These are phyloP conservation scores for Termitomyces sp. DNA, from an alignment of 768 basidiomycete genomes.

Conservation along the genomic window DNA sequence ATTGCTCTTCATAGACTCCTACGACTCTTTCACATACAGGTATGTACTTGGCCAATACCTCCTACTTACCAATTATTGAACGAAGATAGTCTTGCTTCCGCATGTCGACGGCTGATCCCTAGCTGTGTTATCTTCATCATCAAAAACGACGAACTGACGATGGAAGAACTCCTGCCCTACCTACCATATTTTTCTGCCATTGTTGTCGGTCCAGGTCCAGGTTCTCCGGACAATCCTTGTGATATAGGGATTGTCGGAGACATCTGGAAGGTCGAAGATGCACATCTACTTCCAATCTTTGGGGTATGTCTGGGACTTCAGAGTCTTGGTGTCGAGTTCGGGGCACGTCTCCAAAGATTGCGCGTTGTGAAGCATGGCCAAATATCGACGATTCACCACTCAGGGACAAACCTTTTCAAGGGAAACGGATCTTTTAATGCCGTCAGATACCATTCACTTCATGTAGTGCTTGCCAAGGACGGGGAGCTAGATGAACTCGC, in stretches of 20 bases:
- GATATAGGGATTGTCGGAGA: constrained; percentile 69
- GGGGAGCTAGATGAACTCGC: constrained; percentile 61
- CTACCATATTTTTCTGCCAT: constrained; percentile 63
- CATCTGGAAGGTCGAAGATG: constrained; percentile 59
- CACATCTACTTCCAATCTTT: constrained; percentile 60
- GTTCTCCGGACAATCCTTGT: constrained; percentile 55
- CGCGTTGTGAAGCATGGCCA: constrained; percentile 76
- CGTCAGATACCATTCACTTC: constrained; percentile 79
- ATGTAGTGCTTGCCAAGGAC: constrained; percentile 42
- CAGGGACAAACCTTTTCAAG: constrained; percentile 54
- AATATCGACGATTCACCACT: constrained; percentile 59
- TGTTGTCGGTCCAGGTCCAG: constrained; percentile 77
- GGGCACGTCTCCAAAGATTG: constrained; percentile 55
- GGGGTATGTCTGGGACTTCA: constrained; percentile 84
- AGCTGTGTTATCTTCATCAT: constrained; percentile 61
- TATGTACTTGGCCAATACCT: constrained; percentile 27
- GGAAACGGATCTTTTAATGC: constrained; percentile 48
- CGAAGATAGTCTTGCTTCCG: constrained; percentile 57
- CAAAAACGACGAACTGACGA: constrained; percentile 60
- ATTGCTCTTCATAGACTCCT: constrained; percentile 74
- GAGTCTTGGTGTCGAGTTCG: constrained; percentile 63
- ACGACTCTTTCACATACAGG: constrained; percentile 90
- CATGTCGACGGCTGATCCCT: constrained; percentile 61
- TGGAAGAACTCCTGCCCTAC: constrained; percentile 43
- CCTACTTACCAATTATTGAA: background rate